A percentile compares a stretch with the other conserved stretches of the same genome.
Conservation (phyloP, 192 early-diverging fungal genomes). For the Entrophospora sp. region DNA sequence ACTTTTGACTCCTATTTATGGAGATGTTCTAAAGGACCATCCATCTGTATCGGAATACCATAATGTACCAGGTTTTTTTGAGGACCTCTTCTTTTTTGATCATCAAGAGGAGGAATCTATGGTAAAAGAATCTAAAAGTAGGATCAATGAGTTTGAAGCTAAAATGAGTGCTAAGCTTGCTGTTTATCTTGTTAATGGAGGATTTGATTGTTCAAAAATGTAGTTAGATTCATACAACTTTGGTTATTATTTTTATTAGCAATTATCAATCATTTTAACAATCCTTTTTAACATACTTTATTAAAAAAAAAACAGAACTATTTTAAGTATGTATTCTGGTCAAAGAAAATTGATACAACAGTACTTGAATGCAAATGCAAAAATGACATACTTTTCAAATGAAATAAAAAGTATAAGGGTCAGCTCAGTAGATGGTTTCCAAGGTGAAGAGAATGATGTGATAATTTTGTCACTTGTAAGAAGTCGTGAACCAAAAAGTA, state of each 20-base stretch:
- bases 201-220: slow-evolving; percentile 24
- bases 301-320: slow-evolving; percentile 25
- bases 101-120: slow-evolving; percentile 20
- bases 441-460: slow-evolving; percentile 98
- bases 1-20: slow-evolving; percentile 42
- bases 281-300: too few species aligned
- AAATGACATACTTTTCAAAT: background rate
- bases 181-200: slow-evolving; percentile 26
- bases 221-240: background rate
- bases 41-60: slow-evolving; percentile 26
- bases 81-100: slow-evolving; percentile 31
- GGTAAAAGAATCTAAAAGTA: slow-evolving; percentile 23
- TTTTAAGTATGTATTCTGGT: slow-evolving; percentile 48
- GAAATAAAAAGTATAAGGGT: slow-evolving; percentile 68
- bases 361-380: slow-evolving; percentile 24
- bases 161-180: slow-evolving; percentile 28
- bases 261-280: too few species aligned
- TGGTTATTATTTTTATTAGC: background rate
- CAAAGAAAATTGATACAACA: slow-evolving; percentile 34
- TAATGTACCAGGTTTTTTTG: slow-evolving; percentile 34
- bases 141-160: slow-evolving; percentile 32
- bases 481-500: slow-evolving; percentile 75
- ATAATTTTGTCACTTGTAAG: slow-evolving; percentile 93
- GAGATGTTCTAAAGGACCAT: slow-evolving; percentile 35
- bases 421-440: slow-evolving; percentile 93